Evolutionary conservation across 1,284 basidiomycete species (phyloP), one percentile per base, ranked within the genome.

Genomic region (Sparassis latifolia): DNA sequence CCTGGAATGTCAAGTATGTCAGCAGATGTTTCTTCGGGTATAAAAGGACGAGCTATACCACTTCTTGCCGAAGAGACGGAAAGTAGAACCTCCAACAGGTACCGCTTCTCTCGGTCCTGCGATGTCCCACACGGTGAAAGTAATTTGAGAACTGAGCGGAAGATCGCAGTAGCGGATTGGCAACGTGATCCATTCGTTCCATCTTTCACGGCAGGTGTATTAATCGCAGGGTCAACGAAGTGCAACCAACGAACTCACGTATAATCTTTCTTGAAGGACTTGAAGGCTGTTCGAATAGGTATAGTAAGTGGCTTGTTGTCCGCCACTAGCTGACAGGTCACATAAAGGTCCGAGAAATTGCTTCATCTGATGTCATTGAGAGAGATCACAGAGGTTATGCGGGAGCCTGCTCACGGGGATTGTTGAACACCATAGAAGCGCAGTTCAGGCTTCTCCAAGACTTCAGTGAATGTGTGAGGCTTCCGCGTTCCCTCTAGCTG

Each of bases 61-160:
- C 71, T 96, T 95, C 74, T 90, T 88, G 38, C 90, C 89, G 69
- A 98, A 98, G 35, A 98, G 62, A 12, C 82, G 77, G 66, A 98
- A 88, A 0, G 93, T 96, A 1, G 92, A 86, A 0, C 95, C 95
- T 33, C 96, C 95, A 1, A 97, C 83, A 5, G 91, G 86, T 20
- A 78, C 74, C 2, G 89, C 82, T 47, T 76, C 75, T 29, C 86
- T 77, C 41, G 92, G 83, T 0, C 89, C 87, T 39, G 84, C 86
- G 49, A 95, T 92, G 64, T 98, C 94, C 86, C 93, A 97, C 27
- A 98, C 85, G 1, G 96, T 98, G 63, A 98, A 91, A 0, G 89
- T 87, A 49, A 99, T 78, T 60, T 97, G 94, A 0, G 94, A 85
- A 60, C 76, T 87, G 33, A 93, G 71, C 0, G 94, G 92, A 3